phyloP scores from a whole-genome alignment of 495 filamentous ascomycete genomes.

The Cercophora newfieldiana region DNA sequence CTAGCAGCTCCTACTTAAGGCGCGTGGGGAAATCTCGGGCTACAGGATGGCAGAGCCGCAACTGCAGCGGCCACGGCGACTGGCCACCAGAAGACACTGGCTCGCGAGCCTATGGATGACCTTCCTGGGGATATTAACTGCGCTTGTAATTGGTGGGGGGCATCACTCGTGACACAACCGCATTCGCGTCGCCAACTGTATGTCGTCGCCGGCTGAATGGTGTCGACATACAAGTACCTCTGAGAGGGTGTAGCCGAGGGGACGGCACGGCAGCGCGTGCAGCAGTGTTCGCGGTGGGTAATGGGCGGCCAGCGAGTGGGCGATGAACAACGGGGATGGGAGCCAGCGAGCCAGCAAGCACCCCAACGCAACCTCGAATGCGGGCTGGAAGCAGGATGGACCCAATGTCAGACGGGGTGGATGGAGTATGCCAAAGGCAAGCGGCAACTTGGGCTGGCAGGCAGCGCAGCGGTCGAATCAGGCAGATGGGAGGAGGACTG shows the following conservation, averaged over 20 bases:
- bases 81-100: conserved; percentile 16
- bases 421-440: background rate
- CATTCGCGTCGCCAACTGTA: conserved; percentile 28
- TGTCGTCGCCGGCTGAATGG: conserved; percentile 28
- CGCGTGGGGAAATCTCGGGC: background rate
- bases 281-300: background rate
- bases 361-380: background rate
- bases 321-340: background rate
- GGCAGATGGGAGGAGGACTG: conserved; percentile 7
- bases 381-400: background rate
- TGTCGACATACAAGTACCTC: conserved; percentile 10
- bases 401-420: background rate
- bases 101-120: background rate
- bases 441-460: background rate
- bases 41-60: conserved; percentile 26
- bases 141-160: conserved; percentile 29
- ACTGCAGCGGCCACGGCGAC: conserved; percentile 1
- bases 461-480: conserved; percentile 6
- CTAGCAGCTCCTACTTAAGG: conserved; percentile 1
- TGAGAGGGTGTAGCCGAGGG: conserved; percentile 9
- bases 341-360: background rate
- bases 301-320: background rate
- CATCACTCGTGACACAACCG: conserved; percentile 30
- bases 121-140: conserved; percentile 32
- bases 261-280: conserved; percentile 5